phyloP scores from a whole-genome alignment of 805 yeast species.

The Ogataea trehaloabstinens region DNA sequence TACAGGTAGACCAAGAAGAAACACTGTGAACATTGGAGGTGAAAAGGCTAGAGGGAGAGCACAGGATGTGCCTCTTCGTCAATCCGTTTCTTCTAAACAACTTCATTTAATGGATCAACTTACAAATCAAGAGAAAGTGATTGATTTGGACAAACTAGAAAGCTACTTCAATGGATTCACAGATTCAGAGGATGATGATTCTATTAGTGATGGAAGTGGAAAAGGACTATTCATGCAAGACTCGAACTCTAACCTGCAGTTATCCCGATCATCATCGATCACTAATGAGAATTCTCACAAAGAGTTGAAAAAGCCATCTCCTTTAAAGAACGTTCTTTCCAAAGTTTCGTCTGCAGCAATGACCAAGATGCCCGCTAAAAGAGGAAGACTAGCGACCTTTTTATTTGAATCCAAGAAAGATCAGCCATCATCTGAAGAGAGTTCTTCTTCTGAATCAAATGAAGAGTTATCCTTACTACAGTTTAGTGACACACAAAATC shows the following conservation, averaged over 20 bases:
- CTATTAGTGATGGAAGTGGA: constrained; percentile 8
- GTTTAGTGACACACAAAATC: constrained; percentile 2
- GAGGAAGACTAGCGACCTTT: not conserved
- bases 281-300: not conserved
- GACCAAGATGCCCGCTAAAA: constrained; percentile 1
- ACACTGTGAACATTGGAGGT: constrained; percentile 27
- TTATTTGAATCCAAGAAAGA: not conserved
- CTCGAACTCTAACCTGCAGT: constrained; percentile 2
- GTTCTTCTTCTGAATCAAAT: constrained; percentile 5
- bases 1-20: constrained; percentile 24
- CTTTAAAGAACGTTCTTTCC: not conserved
- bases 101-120: constrained; percentile 23
- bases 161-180: constrained; percentile 29
- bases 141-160: constrained; percentile 29
- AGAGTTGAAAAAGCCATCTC: not conserved
- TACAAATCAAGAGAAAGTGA: constrained; percentile 20
- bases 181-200: constrained; percentile 22
- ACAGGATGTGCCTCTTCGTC: constrained; percentile 16
- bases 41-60: constrained; percentile 7
- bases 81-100: constrained; percentile 29
- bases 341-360: not conserved
- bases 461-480: constrained; percentile 6
- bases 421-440: not conserved
- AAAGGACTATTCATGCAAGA: not conserved
- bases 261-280: not conserved